Evolutionary conservation across 331 rosid genomes (phyloP), one percentile per base, ranked within the genome.

Genomic region (Malus hybrid): DNA sequence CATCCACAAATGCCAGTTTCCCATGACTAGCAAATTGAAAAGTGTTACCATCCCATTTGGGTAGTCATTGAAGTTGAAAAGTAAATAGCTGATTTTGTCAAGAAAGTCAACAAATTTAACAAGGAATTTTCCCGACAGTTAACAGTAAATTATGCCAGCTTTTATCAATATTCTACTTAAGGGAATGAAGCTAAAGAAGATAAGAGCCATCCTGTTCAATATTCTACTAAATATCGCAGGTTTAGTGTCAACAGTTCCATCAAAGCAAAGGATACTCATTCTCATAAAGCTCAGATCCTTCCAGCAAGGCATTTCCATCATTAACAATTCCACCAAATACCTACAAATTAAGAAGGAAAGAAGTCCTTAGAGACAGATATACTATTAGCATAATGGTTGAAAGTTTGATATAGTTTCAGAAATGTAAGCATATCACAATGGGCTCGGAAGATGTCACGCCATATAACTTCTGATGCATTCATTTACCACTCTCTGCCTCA

Each of bases 31-130:
- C 82, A 92, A 86, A 87, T 94, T 94, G 93, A 92, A 94, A 73
- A 94, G 97, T 66, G 99, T 88, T 91, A 94, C 99, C 96, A 94
- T 92, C 70, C 99, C 99, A 79, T 90, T 94, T 6, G 99, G 97
- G 73, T 87, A 94, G 77, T 94, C 99, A 74, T 94, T 94, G 79
- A 94, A 94, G 83, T 94, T 94, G 81, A 92, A 92, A 79, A 94
- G 86, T 75, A 90, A 73, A 85, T 92, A 94, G 85, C 99, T 94
- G 79, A 71, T 83, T 74, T 46, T 75, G 99, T 94, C 82, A 94
- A 92, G 97, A 83, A 88, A 63, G 33, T 66, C 73, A 85, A 75
- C 65, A 73, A 33, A 77, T 48, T 71, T 69, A 73, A 36, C 64
- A 33, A 20, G 63, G 82, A 42, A 14, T 24, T 12, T n/a, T 34